phyloP scores from a whole-genome alignment of 1,284 basidiomycete genomes.

The Malassezia sp. region DNA sequence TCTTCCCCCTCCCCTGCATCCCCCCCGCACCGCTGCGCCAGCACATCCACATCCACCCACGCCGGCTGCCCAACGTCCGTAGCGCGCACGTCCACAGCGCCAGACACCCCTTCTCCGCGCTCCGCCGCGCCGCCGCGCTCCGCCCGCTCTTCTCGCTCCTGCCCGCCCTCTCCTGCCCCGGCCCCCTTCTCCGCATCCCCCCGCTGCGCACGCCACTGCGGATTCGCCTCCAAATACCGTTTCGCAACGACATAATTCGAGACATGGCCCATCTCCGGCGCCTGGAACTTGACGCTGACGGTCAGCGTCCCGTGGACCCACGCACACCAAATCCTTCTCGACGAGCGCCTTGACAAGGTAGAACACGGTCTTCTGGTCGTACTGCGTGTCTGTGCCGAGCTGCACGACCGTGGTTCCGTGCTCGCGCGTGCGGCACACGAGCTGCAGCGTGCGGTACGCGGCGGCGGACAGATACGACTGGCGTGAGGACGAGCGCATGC shows the following conservation, averaged over 20 bases:
- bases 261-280: slow-evolving; percentile 29
- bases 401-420: slow-evolving; percentile 65
- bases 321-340: slow-evolving; percentile 16
- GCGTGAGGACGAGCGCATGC: too few species aligned
- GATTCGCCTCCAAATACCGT: slow-evolving; percentile 20
- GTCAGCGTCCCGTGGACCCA: slow-evolving; percentile 1
- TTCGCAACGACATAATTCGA: slow-evolving; percentile 25
- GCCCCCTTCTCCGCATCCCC: background rate
- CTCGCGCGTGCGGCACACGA: slow-evolving; percentile 67
- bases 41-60: slow-evolving; percentile 3
- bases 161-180: background rate
- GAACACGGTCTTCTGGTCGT: slow-evolving; percentile 79
- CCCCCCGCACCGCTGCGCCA: slow-evolving; percentile 5
- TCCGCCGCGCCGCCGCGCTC: too few species aligned
- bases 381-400: slow-evolving; percentile 64
- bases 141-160: background rate
- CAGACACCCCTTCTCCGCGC: too few species aligned
- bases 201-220: slow-evolving; percentile 24
- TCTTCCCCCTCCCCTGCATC: slow-evolving; percentile 10
- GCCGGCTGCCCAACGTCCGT: slow-evolving; percentile 7
- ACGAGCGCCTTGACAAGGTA: slow-evolving; percentile 47
- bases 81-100: background rate
- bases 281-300: slow-evolving; percentile 26
- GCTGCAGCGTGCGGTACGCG: slow-evolving; percentile 73
- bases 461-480: slow-evolving; percentile 65